Conservation (phyloP, 2,329 filamentous ascomycete species). For the Colletotrichum siamense region DNA sequence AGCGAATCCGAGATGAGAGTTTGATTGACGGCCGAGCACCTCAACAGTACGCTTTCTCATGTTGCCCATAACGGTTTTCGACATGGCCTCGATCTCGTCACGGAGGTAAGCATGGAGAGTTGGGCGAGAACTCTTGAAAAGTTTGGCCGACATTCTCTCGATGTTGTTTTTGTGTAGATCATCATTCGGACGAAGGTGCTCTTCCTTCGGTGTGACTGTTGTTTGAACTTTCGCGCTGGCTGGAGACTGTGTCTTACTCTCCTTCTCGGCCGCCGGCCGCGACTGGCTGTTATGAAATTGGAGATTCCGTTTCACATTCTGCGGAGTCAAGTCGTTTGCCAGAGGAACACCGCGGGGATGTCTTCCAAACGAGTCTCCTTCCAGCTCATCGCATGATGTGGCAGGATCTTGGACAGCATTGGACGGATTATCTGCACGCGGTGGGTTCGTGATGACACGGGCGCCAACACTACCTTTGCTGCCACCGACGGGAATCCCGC, state of each 20-base stretch:
- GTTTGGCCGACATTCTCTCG: neutral
- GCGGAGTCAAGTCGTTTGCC: neutral
- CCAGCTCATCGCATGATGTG: neutral
- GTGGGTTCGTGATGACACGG: neutral
- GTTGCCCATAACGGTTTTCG: neutral
- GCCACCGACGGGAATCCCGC: neutral
- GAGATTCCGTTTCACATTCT: neutral
- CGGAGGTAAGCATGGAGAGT: neutral
- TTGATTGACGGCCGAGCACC: neutral
- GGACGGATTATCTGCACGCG: neutral
- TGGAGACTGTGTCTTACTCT: neutral
- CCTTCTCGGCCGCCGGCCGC: neutral
- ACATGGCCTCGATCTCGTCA: neutral
- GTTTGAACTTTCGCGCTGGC: neutral
- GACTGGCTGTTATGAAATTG: neutral
- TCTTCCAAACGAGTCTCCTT: neutral
- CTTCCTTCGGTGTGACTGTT: neutral
- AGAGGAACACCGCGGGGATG: neutral
- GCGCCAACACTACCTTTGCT: neutral
- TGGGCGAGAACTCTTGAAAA: neutral
- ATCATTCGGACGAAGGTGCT: neutral
- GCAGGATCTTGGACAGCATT: neutral
- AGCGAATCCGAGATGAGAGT: neutral
- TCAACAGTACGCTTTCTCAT: neutral
- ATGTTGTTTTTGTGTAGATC: neutral